Conservation (phyloP, 331 rosid species). For the Phaseolus coccineus region DNA sequence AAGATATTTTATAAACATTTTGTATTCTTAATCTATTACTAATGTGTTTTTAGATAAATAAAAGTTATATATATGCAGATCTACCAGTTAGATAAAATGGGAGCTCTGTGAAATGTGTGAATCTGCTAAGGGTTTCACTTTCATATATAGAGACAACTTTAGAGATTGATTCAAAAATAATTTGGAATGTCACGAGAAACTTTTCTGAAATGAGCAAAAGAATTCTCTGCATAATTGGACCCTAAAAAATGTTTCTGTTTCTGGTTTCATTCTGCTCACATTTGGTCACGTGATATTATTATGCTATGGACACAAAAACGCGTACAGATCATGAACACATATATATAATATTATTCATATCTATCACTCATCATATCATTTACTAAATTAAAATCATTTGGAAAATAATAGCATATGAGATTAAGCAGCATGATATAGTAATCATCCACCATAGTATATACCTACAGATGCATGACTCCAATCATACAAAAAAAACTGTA, state of each 20-base stretch:
- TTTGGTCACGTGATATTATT: slow-evolving; percentile 57
- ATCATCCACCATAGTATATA: slow-evolving; percentile 8
- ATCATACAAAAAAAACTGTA: slow-evolving; percentile 39
- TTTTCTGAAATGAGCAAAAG: slow-evolving; percentile 59
- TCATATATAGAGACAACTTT: slow-evolving; percentile 48
- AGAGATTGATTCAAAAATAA: slow-evolving; percentile 45
- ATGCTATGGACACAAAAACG: slow-evolving; percentile 56
- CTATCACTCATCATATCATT: slow-evolving; percentile 36
- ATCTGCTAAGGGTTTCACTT: slow-evolving; percentile 47
- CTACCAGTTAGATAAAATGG: slow-evolving; percentile 12
- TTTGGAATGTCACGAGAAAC: slow-evolving; percentile 81
- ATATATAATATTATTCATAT: not conserved
- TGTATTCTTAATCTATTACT: no score
- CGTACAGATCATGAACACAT: slow-evolving; percentile 59
- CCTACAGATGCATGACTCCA: slow-evolving; percentile 28
- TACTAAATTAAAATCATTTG: slow-evolving; percentile 19
- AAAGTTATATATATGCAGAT: not conserved
- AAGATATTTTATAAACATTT: no score
- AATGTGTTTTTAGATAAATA: no score
- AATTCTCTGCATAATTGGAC: slow-evolving; percentile 60
- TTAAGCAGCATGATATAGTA: slow-evolving; percentile 26
- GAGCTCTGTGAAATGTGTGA: slow-evolving; percentile 48
- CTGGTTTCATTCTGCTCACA: slow-evolving; percentile 49
- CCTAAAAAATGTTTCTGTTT: slow-evolving; percentile 49
- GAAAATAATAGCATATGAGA: not conserved